These are phyloP conservation scores for Mollisia scopiformis DNA, from an alignment of 2,329 filamentous ascomycete genomes.

Conservation along the genomic window DNA sequence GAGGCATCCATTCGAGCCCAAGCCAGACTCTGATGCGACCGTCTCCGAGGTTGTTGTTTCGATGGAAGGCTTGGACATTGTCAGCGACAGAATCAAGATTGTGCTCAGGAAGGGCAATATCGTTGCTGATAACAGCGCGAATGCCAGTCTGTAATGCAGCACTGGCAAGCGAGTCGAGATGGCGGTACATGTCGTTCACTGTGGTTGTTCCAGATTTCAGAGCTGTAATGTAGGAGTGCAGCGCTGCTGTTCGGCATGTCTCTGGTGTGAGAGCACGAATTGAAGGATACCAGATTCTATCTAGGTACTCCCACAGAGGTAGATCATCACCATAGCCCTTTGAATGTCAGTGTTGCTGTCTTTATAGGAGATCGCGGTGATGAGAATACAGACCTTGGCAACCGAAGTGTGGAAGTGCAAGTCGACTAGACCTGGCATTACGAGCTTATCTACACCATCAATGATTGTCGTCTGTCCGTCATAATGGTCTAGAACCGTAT, in stretches of 20 bases:
- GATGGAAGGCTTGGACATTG: conserved; percentile 23
- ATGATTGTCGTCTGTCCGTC: conserved; percentile 22
- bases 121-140: conserved; percentile 26
- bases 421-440: conserved; percentile 31
- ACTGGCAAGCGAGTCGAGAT: conserved; percentile 20
- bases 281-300: conserved; percentile 30
- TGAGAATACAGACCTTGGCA: conserved; percentile 22
- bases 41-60: conserved; percentile 17
- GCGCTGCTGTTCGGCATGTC: conserved; percentile 15
- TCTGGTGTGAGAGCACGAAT: conserved; percentile 25
- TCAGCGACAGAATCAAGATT: conserved; percentile 27
- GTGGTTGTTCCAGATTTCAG: conserved; percentile 28
- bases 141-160: conserved; percentile 29
- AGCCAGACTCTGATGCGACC: conserved; percentile 29
- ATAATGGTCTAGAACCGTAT: conserved; percentile 11
- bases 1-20: conserved; percentile 28
- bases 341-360: not conserved
- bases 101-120: conserved; percentile 28
- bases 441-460: conserved; percentile 29
- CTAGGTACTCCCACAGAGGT: conserved; percentile 31
- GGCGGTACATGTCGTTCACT: conserved; percentile 32
- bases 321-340: conserved; percentile 29
- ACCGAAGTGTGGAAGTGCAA: conserved; percentile 31
- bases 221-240: conserved; percentile 28
- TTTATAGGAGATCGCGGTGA: not conserved